These are phyloP conservation scores for Potentilla sterilis DNA, from an alignment of 306 rosid species.

Conservation along the genomic window DNA sequence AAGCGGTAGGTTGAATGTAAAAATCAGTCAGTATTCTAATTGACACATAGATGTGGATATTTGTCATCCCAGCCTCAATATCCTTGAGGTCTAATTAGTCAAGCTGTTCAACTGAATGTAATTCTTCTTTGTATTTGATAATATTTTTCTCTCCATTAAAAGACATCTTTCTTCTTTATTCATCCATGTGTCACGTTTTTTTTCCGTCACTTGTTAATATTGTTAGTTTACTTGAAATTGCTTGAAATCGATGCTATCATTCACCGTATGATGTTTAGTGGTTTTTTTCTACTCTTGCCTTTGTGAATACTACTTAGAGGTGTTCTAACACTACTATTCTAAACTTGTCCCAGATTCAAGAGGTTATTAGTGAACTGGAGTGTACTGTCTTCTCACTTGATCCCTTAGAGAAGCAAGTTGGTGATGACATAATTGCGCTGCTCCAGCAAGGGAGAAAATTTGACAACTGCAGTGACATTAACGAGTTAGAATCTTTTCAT, in stretches of 20 bases:
- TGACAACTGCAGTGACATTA: constrained; percentile 53
- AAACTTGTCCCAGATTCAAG: constrained; percentile 62
- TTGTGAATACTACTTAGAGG: constrained; percentile 11
- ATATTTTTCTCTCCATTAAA: neutral
- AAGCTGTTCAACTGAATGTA: neutral
- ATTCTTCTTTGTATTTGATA: neutral
- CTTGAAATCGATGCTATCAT: neutral
- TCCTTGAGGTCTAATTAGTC: neutral
- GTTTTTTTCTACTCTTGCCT: constrained; percentile 9
- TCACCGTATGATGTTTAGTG: neutral
- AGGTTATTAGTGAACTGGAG: constrained; percentile 65
- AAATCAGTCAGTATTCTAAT: neutral
- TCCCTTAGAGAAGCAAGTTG: constrained; percentile 87
- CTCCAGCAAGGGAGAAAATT: constrained; percentile 91
- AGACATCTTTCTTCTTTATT: neutral
- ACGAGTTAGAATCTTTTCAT: constrained; percentile 94
- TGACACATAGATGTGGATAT: neutral
- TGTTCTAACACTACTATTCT: constrained; percentile 18
- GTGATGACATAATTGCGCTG: constrained; percentile 71
- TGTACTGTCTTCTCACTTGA: constrained; percentile 59
- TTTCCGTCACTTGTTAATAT: no score
- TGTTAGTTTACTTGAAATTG: neutral
- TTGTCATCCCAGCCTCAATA: neutral
- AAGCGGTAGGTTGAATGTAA: neutral
- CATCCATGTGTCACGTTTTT: neutral